phyloP scores from a whole-genome alignment of 2,329 filamentous ascomycete species.

The Monilinia aucupariae region DNA sequence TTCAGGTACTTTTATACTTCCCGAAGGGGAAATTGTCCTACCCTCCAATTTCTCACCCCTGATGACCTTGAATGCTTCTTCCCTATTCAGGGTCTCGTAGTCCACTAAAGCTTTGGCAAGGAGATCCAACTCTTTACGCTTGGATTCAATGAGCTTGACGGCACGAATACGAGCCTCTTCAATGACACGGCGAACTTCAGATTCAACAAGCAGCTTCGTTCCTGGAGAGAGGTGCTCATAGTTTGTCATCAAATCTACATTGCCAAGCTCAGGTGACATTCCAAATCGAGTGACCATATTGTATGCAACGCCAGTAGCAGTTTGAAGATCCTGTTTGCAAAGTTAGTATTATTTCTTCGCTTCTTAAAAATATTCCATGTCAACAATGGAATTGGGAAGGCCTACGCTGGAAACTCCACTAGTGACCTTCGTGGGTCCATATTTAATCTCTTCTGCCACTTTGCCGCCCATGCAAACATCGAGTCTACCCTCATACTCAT shows the following conservation, averaged over 20 bases:
- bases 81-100: constrained; percentile 86
- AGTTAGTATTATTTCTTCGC: constrained; percentile 32
- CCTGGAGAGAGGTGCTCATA: constrained; percentile 78
- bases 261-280: constrained; percentile 83
- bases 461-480: constrained; percentile 81
- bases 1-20: constrained; percentile 62
- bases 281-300: constrained; percentile 83
- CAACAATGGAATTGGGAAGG: constrained; percentile 21
- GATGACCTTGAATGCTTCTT: constrained; percentile 87
- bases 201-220: constrained; percentile 81
- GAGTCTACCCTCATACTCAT: constrained; percentile 74
- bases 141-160: constrained; percentile 61
- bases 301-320: constrained; percentile 77
- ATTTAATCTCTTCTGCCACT: constrained; percentile 86
- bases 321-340: constrained; percentile 64
- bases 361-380: not conserved
- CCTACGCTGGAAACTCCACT: constrained; percentile 76
- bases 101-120: constrained; percentile 85
- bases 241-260: constrained; percentile 78
- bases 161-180: constrained; percentile 77
- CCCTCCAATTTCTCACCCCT: constrained; percentile 73
- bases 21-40: constrained; percentile 55
- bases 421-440: constrained; percentile 84
- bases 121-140: constrained; percentile 78
- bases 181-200: constrained; percentile 78